Conservation (phyloP, 306 rosid genomes). For the Trichosanthes cucumerina region DNA sequence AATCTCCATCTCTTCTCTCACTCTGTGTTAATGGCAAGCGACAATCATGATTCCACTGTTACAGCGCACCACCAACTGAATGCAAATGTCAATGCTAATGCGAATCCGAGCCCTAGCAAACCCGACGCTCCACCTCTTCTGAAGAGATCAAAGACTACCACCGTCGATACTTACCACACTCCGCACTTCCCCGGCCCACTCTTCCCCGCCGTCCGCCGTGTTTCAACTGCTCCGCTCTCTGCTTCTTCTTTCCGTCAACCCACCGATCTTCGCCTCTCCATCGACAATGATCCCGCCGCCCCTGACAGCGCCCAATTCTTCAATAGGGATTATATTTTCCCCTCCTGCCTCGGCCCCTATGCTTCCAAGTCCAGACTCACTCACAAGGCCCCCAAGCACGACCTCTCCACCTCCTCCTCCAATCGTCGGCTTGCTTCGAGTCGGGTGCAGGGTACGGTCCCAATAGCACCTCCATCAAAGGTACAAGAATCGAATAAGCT, state of each 20-base stretch:
- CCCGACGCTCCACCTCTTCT: constrained; percentile 38
- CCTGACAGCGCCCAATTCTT: constrained; percentile 23
- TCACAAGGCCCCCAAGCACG: constrained; percentile 12
- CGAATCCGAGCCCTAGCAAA: constrained; percentile 12
- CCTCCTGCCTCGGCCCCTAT: constrained; percentile 56
- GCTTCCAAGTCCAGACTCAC: constrained; percentile 31
- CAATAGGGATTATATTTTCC: constrained; percentile 58
- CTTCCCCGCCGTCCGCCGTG: constrained; percentile 31
- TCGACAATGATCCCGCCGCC: constrained; percentile 10
- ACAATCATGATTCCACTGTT: background rate
- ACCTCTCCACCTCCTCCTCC: background rate
- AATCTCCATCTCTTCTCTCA: background rate
- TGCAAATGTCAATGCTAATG: too few species aligned
- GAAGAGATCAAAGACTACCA: constrained; percentile 43
- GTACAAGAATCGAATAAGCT: constrained; percentile 3
- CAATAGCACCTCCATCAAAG: background rate
- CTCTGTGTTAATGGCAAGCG: background rate
- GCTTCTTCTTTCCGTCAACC: constrained; percentile 4
- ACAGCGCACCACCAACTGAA: background rate
- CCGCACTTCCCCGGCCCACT: constrained; percentile 34
- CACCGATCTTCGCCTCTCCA: constrained; percentile 33
- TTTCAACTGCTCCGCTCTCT: constrained; percentile 10
- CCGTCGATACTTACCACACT: constrained; percentile 1
- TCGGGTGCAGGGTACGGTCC: background rate
- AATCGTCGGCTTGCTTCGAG: background rate